Evolutionary conservation across 176 grass and related monocot species (phyloP), one percentile per base, ranked within the genome.

Genomic region (Urochloa ruziziensis): DNA sequence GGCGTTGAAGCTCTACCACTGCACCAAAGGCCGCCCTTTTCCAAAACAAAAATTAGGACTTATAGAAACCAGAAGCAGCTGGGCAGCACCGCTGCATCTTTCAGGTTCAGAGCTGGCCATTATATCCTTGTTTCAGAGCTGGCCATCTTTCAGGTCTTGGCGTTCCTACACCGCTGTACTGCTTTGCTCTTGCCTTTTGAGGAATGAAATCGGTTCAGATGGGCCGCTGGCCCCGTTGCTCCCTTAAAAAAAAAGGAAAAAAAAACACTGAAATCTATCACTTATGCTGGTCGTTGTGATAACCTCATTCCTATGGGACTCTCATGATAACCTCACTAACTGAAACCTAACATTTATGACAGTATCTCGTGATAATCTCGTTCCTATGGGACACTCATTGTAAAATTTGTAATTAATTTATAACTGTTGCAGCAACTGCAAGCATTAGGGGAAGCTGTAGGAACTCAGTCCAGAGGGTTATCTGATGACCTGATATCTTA

Each of bases 401-500:
- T n/a, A n/a, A n/a, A n/a, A n/a, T n/a, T n/a, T n/a, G n/a, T 71
- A 57, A 30, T 75, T 68, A 7, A 82, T 70, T 19, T 90, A 32
- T 57, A 74, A 58, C 54, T 80, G 69, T 7, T 90, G 24, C 77
- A 92, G 96, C 86, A 99, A 92, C 87, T 91, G n/a, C 91, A 90
- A 92, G 90, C 62, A 44, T 80, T 99, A 64, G 91, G 77, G 44
- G 93, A 99, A 80, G 74, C 79, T 67, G 83, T 92, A 34, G 96
- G 96, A 69, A 85, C 51, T 70, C 83, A 94, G 77, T 85, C 75
- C 56, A 94, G 88, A 90, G 96, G 96, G 63, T 89, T 99, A 81
- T 77, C 96, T 36, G 91, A 99, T 77, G 93, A 96, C 34, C 73
- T 96, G 61, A 96, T 99, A 75, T 66, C 80, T 81, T 93, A 87